These are phyloP conservation scores for Nothophaeocryptopus gaeumannii DNA, from an alignment of 2,329 filamentous ascomycete species.

Conservation along the genomic window DNA sequence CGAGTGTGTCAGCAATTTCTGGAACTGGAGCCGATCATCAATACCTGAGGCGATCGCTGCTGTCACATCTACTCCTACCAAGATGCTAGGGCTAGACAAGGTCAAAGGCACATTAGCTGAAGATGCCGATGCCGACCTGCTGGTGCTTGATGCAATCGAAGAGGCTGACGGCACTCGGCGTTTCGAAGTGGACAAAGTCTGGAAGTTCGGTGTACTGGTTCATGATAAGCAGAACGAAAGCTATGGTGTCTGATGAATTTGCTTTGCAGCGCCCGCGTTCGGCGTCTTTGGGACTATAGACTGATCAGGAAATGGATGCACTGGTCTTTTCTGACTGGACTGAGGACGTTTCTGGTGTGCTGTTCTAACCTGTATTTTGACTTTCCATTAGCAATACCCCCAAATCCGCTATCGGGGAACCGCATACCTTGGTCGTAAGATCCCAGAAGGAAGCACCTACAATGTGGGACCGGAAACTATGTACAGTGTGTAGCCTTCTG, in stretches of 20 bases:
- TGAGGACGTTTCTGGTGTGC: too few relatives aligned
- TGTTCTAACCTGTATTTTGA: too few relatives aligned
- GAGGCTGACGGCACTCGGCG: conserved; percentile 45
- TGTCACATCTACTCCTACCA: conserved; percentile 73
- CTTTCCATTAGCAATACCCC: too few relatives aligned
- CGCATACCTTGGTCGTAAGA: too few relatives aligned
- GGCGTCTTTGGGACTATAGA: neutral
- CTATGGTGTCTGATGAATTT: neutral
- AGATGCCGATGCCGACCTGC: conserved; percentile 55
- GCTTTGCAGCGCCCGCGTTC: conserved; percentile 1
- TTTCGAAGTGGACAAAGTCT: conserved; percentile 70
- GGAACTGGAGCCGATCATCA: conserved; percentile 67
- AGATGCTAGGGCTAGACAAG: conserved; percentile 67
- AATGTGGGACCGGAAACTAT: too few relatives aligned
- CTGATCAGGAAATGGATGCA: too few relatives aligned
- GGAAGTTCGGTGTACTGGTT: conserved; percentile 69
- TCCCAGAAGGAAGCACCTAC: too few relatives aligned
- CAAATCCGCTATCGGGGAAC: too few relatives aligned
- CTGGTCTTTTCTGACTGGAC: too few relatives aligned
- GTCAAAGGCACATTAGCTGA: conserved; percentile 59
- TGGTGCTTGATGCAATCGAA: conserved; percentile 59
- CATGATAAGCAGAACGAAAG: conserved; percentile 13
- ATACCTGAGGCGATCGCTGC: conserved; percentile 67
- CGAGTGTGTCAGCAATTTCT: conserved; percentile 79
- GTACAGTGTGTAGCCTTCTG: too few relatives aligned